A percentile compares a stretch with the other conserved stretches of the same genome.
Conservation (phyloP, 75 land plant species). For the Isoetes taiwanensis region DNA sequence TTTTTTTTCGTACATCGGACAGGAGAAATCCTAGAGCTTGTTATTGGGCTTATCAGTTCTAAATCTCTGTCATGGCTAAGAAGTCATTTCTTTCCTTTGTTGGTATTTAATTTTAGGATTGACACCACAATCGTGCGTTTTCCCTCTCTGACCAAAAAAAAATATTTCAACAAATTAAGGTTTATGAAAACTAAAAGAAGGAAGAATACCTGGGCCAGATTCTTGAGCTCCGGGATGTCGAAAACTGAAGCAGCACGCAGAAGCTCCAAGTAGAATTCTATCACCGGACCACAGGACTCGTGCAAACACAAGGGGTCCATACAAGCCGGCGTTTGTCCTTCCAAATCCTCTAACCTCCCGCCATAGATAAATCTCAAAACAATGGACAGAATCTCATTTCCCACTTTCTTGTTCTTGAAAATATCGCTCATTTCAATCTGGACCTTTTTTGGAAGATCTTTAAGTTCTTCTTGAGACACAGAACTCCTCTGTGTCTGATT, state of each 20-base stretch:
- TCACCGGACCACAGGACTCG: slow-evolving; percentile 55
- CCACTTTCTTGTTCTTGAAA: slow-evolving; percentile 32
- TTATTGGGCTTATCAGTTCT: no score
- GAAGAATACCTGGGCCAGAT: slow-evolving; percentile 16
- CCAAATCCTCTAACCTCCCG: slow-evolving; percentile 45
- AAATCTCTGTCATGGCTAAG: no score
- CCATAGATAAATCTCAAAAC: slow-evolving; percentile 61
- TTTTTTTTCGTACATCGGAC: no score
- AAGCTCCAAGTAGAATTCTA: slow-evolving; percentile 53
- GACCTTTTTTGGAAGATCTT: slow-evolving; percentile 21
- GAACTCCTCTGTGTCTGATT: neutral
- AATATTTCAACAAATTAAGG: neutral
- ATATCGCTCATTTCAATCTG: slow-evolving; percentile 37
- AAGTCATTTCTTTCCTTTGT: no score
- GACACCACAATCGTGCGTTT: no score
- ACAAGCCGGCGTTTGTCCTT: slow-evolving; percentile 35
- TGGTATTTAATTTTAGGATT: no score
- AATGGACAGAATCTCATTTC: slow-evolving; percentile 49
- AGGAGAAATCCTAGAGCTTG: no score
- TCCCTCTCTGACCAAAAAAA: slow-evolving; percentile 5
- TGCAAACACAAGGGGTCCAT: slow-evolving; percentile 47
- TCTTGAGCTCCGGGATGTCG: slow-evolving; percentile 43
- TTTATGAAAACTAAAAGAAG: neutral
- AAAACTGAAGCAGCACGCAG: slow-evolving; percentile 49
- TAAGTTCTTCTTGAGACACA: slow-evolving; percentile 11